A percentile compares a stretch with the other conserved stretches of the same genome.
Evolutionary conservation across 108 stramenopile genomes (phyloP).

Genomic region (Schizochytrium sp.): DNA sequence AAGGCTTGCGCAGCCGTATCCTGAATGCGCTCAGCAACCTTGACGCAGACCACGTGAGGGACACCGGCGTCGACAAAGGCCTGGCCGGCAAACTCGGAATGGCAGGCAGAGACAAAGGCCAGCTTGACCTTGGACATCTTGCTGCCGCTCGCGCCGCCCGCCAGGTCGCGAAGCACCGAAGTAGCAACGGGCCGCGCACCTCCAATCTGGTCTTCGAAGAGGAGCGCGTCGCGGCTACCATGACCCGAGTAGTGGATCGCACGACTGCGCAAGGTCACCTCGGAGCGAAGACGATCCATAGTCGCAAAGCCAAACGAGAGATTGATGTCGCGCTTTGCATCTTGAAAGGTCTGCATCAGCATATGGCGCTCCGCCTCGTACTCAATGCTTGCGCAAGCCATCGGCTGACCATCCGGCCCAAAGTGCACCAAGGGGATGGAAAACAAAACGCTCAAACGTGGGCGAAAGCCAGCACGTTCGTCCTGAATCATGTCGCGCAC

Average conservation of each 20-base stretch:
- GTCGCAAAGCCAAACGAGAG: conserved; percentile 12
- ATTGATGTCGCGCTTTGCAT: not conserved
- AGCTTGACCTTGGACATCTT: conserved; percentile 59
- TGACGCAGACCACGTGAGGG: conserved; percentile 85
- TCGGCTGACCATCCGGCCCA: not conserved
- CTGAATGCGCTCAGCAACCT: conserved; percentile 64
- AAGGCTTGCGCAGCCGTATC: conserved; percentile 73
- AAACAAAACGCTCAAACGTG: not conserved
- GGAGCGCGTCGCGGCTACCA: not conserved
- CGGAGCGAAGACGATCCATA: not conserved
- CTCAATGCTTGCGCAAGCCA: not conserved
- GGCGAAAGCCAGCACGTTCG: not conserved
- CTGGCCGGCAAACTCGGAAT: conserved; percentile 66
- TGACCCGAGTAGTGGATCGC: conserved; percentile 14
- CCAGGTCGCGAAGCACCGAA: not conserved
- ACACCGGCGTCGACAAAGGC: conserved; percentile 82
- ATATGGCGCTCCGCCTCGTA: not conserved
- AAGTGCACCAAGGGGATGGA: not conserved
- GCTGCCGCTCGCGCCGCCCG: not conserved
- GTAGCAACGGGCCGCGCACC: not conserved
- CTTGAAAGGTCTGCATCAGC: not conserved
- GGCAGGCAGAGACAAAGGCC: conserved; percentile 86
- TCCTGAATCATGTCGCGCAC: not conserved
- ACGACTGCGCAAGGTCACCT: not conserved
- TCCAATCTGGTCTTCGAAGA: not conserved